phyloP scores from a whole-genome alignment of 257 asterid genomes.

The Capsicum rhomboideum region DNA sequence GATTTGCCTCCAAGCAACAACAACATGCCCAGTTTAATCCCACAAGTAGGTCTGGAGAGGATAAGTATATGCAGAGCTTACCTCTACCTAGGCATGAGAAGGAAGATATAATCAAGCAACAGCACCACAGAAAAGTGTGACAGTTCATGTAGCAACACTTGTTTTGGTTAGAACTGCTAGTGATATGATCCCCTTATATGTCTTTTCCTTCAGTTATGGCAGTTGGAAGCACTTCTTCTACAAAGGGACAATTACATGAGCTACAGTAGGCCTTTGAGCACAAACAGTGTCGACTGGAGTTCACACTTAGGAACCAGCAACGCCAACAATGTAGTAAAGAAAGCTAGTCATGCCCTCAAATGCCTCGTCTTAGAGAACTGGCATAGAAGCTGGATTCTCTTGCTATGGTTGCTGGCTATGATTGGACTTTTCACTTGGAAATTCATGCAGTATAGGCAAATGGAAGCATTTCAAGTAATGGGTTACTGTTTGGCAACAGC shows the following conservation, averaged over 20 bases:
- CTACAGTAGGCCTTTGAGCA: conserved; percentile 75
- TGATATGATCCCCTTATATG: neutral
- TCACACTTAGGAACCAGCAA: conserved; percentile 29
- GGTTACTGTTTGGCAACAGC: conserved; percentile 81
- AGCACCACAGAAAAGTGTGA: neutral
- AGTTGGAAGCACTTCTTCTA: conserved; percentile 73
- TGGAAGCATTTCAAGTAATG: conserved; percentile 58
- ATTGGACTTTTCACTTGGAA: conserved; percentile 74
- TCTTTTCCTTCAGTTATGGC: conserved; percentile 61
- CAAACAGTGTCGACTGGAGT: conserved; percentile 56
- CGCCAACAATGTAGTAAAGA: conserved; percentile 16
- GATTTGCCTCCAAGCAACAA: neutral
- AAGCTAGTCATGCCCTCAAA: conserved; percentile 15
- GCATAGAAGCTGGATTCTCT: conserved; percentile 65
- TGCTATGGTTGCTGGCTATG: conserved; percentile 55
- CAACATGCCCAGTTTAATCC: no score
- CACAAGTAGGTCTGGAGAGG: no score
- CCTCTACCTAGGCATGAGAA: neutral
- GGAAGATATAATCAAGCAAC: neutral
- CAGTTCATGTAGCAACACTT: neutral
- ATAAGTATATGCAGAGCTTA: no score
- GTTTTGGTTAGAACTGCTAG: neutral
- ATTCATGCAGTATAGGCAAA: conserved; percentile 51
- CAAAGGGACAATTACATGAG: conserved; percentile 74
- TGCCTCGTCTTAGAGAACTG: conserved; percentile 48